These are phyloP conservation scores for Catenaria anguillulae DNA, from an alignment of 371 early-diverging fungal genomes.

Conservation along the genomic window DNA sequence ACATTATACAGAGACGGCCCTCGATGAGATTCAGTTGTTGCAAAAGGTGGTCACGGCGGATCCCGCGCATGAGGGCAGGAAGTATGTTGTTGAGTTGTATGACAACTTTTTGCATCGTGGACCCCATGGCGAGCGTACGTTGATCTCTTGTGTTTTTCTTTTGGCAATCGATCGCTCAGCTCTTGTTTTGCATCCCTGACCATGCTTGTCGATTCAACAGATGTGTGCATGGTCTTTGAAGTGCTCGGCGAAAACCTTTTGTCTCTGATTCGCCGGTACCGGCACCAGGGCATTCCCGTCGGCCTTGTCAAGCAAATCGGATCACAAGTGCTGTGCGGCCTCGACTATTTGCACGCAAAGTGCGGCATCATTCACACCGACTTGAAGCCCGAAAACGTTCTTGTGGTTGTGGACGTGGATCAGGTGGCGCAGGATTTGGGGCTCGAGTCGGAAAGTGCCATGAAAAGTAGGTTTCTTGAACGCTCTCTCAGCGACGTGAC, in stretches of 20 bases:
- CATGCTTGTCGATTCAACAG: too few relatives aligned
- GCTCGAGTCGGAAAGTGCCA: constrained; percentile 13
- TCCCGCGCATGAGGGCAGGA: constrained; percentile 27
- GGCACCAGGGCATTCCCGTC: constrained; percentile 70
- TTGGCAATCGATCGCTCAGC: too few relatives aligned
- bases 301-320: constrained; percentile 72
- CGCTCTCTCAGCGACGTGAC: constrained; percentile 7
- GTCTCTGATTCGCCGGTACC: constrained; percentile 51
- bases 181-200: too few relatives aligned
- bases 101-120: constrained; percentile 82
- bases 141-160: neutral
- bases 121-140: constrained; percentile 63
- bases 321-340: constrained; percentile 70
- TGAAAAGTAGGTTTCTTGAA: constrained; percentile 15
- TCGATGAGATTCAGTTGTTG: constrained; percentile 87
- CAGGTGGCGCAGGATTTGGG: constrained; percentile 32
- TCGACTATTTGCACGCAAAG: constrained; percentile 86
- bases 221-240: constrained; percentile 95
- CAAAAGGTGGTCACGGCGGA: constrained; percentile 39
- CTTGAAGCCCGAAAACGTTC: constrained; percentile 91
- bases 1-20: constrained; percentile 91
- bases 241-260: constrained; percentile 89
- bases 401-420: constrained; percentile 72
- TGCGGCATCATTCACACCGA: constrained; percentile 98
- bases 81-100: constrained; percentile 61